phyloP scores from a whole-genome alignment of 2,329 filamentous ascomycete species.

The Hypoxylon sp. region DNA sequence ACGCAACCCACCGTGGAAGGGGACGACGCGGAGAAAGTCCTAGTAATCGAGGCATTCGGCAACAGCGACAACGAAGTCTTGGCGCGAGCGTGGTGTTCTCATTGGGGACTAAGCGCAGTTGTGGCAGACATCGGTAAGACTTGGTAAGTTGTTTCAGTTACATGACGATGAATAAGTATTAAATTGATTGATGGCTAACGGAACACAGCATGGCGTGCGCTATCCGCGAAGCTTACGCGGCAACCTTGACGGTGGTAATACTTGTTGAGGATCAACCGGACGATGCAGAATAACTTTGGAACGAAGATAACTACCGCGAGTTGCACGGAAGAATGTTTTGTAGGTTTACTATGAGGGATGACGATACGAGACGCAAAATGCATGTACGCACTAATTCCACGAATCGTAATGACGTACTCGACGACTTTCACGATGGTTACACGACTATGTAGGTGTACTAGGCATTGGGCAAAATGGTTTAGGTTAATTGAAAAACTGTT shows the following conservation, averaged over 20 bases:
- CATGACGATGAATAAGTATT: slow-evolving; percentile 25
- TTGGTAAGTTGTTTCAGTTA: slow-evolving; percentile 64
- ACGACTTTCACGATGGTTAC: slow-evolving; percentile 44
- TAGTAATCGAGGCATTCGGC: slow-evolving; percentile 81
- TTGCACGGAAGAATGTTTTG: slow-evolving; percentile 27
- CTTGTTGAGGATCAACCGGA: slow-evolving; percentile 69
- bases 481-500: slow-evolving; percentile 32
- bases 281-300: slow-evolving; percentile 51
- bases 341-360: slow-evolving; percentile 23
- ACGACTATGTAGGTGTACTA: slow-evolving; percentile 37
- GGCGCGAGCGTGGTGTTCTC: slow-evolving; percentile 81
- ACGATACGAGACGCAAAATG: slow-evolving; percentile 18
- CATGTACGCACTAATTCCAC: slow-evolving; percentile 20
- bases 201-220: slow-evolving; percentile 76
- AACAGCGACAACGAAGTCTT: slow-evolving; percentile 83
- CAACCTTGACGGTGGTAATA: slow-evolving; percentile 80
- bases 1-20: slow-evolving; percentile 52
- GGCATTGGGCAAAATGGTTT: slow-evolving; percentile 27
- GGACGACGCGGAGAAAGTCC: slow-evolving; percentile 74
- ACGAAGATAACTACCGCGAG: slow-evolving; percentile 25
- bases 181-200: slow-evolving; percentile 42
- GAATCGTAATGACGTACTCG: slow-evolving; percentile 23
- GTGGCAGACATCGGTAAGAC: slow-evolving; percentile 78
- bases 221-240: slow-evolving; percentile 82
- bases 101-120: slow-evolving; percentile 80